Base-by-base conservation (phyloP, 768 basidiomycete genomes). In the Lactarius quietus region DNA sequence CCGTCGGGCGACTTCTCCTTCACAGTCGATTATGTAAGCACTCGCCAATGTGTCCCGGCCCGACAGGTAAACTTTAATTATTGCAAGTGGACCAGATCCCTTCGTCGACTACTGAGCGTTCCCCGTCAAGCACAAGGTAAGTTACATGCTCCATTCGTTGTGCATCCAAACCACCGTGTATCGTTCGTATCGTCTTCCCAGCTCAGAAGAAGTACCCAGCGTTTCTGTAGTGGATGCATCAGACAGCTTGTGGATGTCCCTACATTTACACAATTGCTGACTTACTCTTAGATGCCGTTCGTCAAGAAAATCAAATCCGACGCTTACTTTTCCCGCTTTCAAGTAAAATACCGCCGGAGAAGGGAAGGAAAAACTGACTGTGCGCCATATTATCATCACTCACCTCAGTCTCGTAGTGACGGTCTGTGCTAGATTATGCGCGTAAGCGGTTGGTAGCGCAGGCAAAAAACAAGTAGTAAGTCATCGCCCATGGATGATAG, bases 291-390 rank as follows among this genome's bases (percentile, higher is more conserved):
- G 83, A 92, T 93, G 96, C 96, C 95, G 67, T 98, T 97, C 85
- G 90, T 97, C 83, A 98, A 98, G 83, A 89, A 90, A 72, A 78
- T 95, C 82, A 98, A 99, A 84, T 92, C 92, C 74, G 86, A 87
- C 77, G 93, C 96, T 74, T 98, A 98, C 89, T 97, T 93, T 82
- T 97, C 95, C 68, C 88, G 95, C 69, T 97, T 90, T 84, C 94
- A 97, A 83, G 95, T 98, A 74, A 98, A 98, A 83, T 97, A 97
- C 80, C 92, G 96, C 76, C 84, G 97, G 75, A 84, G 97, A 71
- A 88, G 95, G 76, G 97, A 99, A 82, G 97, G 97, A 66, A 98
- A 96, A 84, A 99, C 97, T 67, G 97, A 99, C 76, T 99, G 92
- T 93, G 66, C 48, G 74, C 66, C 28, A 6, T 12, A n/a, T 61